A percentile compares a stretch with the other conserved stretches of the same genome.
These are phyloP conservation scores for Cryptococcus jaspeensis DNA, from an alignment of 1,284 basidiomycete genomes.

Conservation along the genomic window DNA sequence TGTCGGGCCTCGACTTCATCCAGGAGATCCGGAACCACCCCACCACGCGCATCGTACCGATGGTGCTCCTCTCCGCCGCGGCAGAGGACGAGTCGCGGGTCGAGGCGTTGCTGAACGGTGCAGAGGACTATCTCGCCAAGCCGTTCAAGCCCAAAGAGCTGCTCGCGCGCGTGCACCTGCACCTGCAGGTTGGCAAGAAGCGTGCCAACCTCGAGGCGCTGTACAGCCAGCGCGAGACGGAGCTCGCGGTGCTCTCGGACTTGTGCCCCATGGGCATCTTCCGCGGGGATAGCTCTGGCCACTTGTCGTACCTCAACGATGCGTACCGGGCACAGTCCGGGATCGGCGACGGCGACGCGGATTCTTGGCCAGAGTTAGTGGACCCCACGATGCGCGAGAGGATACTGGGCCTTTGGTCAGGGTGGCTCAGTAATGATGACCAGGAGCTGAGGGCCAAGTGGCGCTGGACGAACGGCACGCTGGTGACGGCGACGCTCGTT, in stretches of 20 bases:
- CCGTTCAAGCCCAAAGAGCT: slow-evolving; percentile 52
- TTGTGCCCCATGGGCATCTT: slow-evolving; percentile 44
- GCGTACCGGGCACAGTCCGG: slow-evolving; percentile 33
- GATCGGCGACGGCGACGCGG: slow-evolving; percentile 10
- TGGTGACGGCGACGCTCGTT: slow-evolving; percentile 37
- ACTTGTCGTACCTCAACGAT: slow-evolving; percentile 34
- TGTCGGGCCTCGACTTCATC: slow-evolving; percentile 39
- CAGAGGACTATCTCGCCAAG: slow-evolving; percentile 50
- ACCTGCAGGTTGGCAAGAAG: slow-evolving; percentile 48
- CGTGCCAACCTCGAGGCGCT: slow-evolving; percentile 37
- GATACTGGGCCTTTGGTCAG: slow-evolving; percentile 17
- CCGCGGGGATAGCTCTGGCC: slow-evolving; percentile 27
- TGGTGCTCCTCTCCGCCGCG: slow-evolving; percentile 36
- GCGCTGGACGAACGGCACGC: slow-evolving; percentile 40
- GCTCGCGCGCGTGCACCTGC: slow-evolving; percentile 49
- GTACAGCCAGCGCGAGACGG: slow-evolving; percentile 37
- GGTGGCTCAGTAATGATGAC: slow-evolving; percentile 18
- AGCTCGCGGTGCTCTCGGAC: slow-evolving; percentile 47
- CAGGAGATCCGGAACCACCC: slow-evolving; percentile 22
- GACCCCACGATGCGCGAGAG: slow-evolving; percentile 13
- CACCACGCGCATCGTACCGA: slow-evolving; percentile 27
- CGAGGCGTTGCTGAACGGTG: slow-evolving; percentile 49
- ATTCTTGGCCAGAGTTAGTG: slow-evolving; percentile 22
- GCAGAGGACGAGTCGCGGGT: slow-evolving; percentile 38
- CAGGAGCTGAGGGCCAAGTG: slow-evolving; percentile 27